Conservation (phyloP, 2,329 filamentous ascomycete genomes). For the Aureobasidium uvarum region DNA sequence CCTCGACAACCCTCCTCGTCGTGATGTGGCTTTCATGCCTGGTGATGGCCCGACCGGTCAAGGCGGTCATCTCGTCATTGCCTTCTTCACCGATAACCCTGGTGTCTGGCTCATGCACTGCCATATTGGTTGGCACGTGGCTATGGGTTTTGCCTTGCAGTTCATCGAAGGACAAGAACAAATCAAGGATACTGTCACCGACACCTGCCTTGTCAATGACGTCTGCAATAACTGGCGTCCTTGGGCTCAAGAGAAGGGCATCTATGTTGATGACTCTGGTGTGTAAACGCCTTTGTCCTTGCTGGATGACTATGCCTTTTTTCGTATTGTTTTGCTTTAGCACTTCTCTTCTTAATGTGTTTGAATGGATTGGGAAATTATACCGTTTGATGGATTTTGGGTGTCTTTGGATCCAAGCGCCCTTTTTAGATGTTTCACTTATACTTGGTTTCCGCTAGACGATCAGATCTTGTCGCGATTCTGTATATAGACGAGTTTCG, state of each 20-base stretch:
- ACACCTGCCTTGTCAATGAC: slow-evolving; percentile 31
- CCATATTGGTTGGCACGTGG: slow-evolving; percentile 38
- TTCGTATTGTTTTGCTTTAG: not conserved
- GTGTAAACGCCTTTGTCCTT: slow-evolving; percentile 27
- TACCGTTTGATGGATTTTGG: not conserved
- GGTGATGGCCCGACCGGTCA: slow-evolving; percentile 28
- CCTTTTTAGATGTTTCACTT: not conserved
- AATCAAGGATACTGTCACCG: slow-evolving; percentile 27
- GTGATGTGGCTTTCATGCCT: slow-evolving; percentile 39
- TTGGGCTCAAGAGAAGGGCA: slow-evolving; percentile 30
- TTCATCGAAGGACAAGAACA: slow-evolving; percentile 31
- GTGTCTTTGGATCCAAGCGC: not conserved
- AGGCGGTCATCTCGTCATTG: slow-evolving; percentile 38
- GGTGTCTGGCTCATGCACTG: slow-evolving; percentile 36
- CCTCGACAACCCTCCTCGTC: slow-evolving; percentile 36
- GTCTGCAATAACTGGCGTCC: slow-evolving; percentile 32
- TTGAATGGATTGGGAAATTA: not conserved
- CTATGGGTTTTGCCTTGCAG: slow-evolving; percentile 36
- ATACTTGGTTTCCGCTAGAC: not conserved
- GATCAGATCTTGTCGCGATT: not conserved
- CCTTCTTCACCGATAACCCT: slow-evolving; percentile 39
- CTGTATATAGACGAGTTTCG: not conserved
- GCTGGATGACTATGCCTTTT: not conserved
- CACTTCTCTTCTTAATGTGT: not conserved
- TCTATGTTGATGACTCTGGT: slow-evolving; percentile 30